Evolutionary conservation across 2,329 filamentous ascomycete genomes (phyloP), one percentile per base, ranked within the genome.

Genomic region (Aspergillus tamarii): DNA sequence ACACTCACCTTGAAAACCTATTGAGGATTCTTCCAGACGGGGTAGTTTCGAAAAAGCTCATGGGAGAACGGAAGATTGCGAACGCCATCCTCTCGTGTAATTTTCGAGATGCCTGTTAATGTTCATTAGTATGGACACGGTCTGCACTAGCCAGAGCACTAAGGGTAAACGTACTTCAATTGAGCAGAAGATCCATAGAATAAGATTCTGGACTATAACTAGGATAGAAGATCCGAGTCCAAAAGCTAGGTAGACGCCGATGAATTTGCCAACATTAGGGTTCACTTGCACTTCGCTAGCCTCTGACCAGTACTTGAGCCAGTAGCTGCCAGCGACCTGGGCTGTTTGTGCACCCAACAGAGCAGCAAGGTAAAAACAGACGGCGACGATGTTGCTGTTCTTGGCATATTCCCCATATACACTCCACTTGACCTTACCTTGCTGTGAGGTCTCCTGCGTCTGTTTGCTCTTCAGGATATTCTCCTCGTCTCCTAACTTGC

Each of bases 141-240:
- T 23, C 21, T 21, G 19, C 3, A 52, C 12, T 52, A 28, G 16
- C 50, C 26, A 39, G n/a, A 55, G 6, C 23, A 9, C 7, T 63
- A 62, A 54, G 43, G 56, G 71, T 45, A 60, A 77, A 57, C 83
- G 73, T 83, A 92, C 91, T 87, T 99, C 95, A 67, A 99, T 99
- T 5, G 95, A 98, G 81, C 96, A 99, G 82, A 99, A 98, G 69
- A 99, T 98, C 95, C 95, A 99, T 32, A 99, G 84, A 67, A 99
- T 93, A 70, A 99, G 82, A 7, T 94, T 98, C 80, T 98, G 95
- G 34, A 96, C 75, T 48, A 98, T 93, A 3, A 96, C 94, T 67
- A 99, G 84, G 50, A 87, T 85, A 46, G 95, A 91, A 30, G 92
- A 90, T 36, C 94, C 94, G 58, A 99, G 87, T 55, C 95, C 96